Conservation (phyloP, 768 basidiomycete species). For the Sarcomyxa edulis region DNA sequence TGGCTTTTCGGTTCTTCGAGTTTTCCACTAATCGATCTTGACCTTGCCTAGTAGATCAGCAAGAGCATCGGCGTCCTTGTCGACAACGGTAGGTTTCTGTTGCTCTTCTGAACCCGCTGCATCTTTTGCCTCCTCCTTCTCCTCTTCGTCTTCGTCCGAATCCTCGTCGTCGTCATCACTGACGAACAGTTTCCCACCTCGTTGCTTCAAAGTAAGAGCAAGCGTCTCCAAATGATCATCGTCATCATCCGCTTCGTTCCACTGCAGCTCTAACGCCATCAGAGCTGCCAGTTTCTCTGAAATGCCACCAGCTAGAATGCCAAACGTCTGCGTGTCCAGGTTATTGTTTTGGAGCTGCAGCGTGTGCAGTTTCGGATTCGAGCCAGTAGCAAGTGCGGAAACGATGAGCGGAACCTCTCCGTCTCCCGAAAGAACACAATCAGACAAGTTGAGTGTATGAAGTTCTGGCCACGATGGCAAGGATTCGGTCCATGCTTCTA, state of each 20-base stretch:
- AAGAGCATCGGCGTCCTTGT: conserved; percentile 47
- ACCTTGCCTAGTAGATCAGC: conserved; percentile 67
- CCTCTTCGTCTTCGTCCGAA: conserved; percentile 52
- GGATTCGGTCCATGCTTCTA: conserved; percentile 57
- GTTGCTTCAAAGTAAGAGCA: conserved; percentile 47
- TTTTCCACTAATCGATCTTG: conserved; percentile 27
- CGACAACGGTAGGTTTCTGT: conserved; percentile 16
- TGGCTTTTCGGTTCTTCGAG: too few relatives aligned
- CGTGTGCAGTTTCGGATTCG: conserved; percentile 67
- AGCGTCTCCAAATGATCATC: conserved; percentile 58
- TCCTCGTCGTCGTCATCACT: conserved; percentile 83
- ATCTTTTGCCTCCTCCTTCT: conserved; percentile 30
- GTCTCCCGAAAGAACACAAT: conserved; percentile 82
- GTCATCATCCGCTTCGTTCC: conserved; percentile 83
- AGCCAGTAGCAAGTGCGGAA: conserved; percentile 56
- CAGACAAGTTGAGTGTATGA: conserved; percentile 81
- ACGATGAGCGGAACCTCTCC: conserved; percentile 72
- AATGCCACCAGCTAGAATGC: conserved; percentile 63
- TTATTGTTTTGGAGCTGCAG: conserved; percentile 93
- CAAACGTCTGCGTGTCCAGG: conserved; percentile 64
- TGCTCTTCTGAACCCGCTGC: conserved; percentile 20
- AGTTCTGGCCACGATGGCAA: conserved; percentile 69
- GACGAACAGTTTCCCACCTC: conserved; percentile 62
- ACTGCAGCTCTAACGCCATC: conserved; percentile 77
- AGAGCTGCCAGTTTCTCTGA: conserved; percentile 52